Percentiles rank a stretch among this genome's conserved stretches.
phyloP scores from a whole-genome alignment of 2,329 filamentous ascomycete species.

The Trichoderma hamatum region DNA sequence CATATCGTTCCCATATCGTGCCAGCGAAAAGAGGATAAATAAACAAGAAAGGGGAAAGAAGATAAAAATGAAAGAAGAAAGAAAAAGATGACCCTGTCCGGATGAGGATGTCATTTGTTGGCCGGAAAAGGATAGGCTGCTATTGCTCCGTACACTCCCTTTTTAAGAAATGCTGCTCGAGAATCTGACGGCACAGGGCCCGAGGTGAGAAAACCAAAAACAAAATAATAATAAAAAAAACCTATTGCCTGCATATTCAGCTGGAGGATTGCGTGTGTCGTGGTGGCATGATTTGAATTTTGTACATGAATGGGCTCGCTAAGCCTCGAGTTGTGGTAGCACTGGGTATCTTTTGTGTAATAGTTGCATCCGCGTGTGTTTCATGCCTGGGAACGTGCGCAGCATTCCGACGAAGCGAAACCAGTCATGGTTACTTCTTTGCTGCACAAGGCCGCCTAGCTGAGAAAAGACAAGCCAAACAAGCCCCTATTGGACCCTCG shows the following conservation, averaged over 20 bases:
- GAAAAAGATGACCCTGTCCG: neutral
- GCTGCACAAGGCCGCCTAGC: neutral
- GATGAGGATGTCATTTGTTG: neutral
- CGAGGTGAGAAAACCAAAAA: neutral
- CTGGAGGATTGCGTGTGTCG: neutral
- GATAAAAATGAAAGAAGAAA: neutral
- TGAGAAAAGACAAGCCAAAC: slow-evolving; percentile 1
- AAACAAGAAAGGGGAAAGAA: neutral
- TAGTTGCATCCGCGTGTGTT: neutral
- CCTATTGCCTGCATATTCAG: neutral
- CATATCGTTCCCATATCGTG: neutral
- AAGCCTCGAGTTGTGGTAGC: neutral
- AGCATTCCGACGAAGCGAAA: neutral
- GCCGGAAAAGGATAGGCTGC: neutral
- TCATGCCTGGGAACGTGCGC: neutral
- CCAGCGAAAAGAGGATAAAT: neutral
- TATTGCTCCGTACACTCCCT: neutral
- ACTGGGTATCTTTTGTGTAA: neutral
- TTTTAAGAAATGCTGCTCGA: neutral
- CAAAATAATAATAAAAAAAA: neutral
- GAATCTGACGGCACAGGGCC: neutral
- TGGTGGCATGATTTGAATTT: slow-evolving; percentile 8
- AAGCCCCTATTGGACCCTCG: neutral
- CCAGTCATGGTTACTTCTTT: neutral
- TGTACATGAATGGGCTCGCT: neutral